Evolutionary conservation across 176 grass and related monocot genomes (phyloP).

Genomic region (Saccharum spontaneum): DNA sequence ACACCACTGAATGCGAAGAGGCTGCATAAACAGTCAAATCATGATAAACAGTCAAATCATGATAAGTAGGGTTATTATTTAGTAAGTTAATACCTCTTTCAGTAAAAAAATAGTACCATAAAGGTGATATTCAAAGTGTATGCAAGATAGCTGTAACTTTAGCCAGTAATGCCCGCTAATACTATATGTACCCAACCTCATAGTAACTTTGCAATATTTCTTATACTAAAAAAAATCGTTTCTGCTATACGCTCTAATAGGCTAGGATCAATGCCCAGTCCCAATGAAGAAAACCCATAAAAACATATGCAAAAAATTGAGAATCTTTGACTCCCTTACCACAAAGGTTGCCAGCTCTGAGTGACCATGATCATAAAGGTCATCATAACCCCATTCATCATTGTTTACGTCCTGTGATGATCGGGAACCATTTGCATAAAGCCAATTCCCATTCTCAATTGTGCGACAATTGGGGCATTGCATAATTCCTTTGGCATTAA

Average conservation of each 20-base stretch:
- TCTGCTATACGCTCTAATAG: neutral
- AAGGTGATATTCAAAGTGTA: neutral
- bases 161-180: neutral
- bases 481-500: constrained; percentile 90
- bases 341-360: constrained; percentile 43
- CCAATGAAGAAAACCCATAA: neutral
- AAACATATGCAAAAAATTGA: neutral
- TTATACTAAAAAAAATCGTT: neutral
- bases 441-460: constrained; percentile 79
- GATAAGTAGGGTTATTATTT: constrained; percentile 24
- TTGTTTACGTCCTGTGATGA: constrained; percentile 41
- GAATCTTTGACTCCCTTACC: constrained; percentile 37
- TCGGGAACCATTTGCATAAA: constrained; percentile 57
- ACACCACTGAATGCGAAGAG: constrained; percentile 58
- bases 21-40: constrained; percentile 48
- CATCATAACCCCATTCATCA: constrained; percentile 69
- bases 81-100: neutral
- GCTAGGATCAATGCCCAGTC: neutral
- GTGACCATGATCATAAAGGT: constrained; percentile 50
- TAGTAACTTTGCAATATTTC: neutral
- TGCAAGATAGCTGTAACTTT: neutral
- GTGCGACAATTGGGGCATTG: constrained; percentile 89
- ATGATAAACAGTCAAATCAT: constrained; percentile 36
- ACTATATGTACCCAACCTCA: neutral
- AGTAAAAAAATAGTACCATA: constrained; percentile 1